phyloP scores from a whole-genome alignment of 352 stramenopile species.

The Phytophthora citricola region DNA sequence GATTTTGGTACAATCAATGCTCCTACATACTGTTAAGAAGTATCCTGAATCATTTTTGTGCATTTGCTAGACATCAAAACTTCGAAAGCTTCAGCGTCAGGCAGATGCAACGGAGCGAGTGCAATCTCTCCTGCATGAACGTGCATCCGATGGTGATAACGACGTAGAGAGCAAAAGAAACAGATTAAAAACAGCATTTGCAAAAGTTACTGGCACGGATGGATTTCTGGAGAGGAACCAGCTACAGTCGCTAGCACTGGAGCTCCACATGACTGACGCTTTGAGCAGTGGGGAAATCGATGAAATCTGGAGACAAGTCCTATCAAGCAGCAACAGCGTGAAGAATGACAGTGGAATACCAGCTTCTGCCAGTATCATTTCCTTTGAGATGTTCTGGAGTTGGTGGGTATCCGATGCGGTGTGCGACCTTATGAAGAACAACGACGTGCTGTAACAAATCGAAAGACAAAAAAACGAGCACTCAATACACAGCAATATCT shows the following conservation, averaged over 20 bases:
- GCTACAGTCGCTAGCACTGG: slow-evolving; percentile 38
- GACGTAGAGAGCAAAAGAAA: slow-evolving; percentile 22
- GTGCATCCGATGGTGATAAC: slow-evolving; percentile 32
- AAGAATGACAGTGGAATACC: not conserved
- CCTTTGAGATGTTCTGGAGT: slow-evolving; percentile 52
- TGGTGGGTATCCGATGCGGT: slow-evolving; percentile 66
- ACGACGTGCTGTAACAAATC: not conserved
- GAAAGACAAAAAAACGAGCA: not conserved
- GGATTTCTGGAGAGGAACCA: slow-evolving; percentile 38
- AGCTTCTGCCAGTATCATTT: slow-evolving; percentile 13
- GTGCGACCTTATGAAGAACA: slow-evolving; percentile 28
- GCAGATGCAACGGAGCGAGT: slow-evolving; percentile 34
- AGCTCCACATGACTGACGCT: slow-evolving; percentile 37
- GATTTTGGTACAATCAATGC: slow-evolving; percentile 34
- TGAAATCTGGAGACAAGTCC: slow-evolving; percentile 58
- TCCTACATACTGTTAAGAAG: no score
- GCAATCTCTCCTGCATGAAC: slow-evolving; percentile 27
- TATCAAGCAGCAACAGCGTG: slow-evolving; percentile 1
- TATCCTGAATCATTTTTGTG: no score
- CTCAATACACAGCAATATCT: slow-evolving; percentile 12
- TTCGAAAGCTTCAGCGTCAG: slow-evolving; percentile 48
- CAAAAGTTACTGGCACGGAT: slow-evolving; percentile 17
- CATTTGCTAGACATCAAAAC: slow-evolving; percentile 41
- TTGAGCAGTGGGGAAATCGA: slow-evolving; percentile 54
- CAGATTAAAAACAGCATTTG: slow-evolving; percentile 43